Evolutionary conservation across 768 basidiomycete species (phyloP).

Genomic region (Leccinum boreale): DNA sequence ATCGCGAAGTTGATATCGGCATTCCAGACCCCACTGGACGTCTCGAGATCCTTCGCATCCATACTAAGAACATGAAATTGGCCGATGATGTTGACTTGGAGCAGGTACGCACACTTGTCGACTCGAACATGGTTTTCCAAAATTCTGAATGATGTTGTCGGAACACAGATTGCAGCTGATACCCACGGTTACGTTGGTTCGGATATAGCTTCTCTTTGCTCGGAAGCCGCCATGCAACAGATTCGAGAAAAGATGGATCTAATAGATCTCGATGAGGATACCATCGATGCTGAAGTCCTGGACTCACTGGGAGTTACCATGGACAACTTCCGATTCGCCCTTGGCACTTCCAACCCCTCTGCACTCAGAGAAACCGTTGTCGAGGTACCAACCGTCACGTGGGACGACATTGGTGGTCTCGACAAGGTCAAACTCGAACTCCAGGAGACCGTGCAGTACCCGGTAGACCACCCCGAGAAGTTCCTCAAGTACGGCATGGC

Average conservation of each 20-base stretch:
- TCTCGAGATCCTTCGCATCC: conserved; percentile 97
- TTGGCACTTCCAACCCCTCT: conserved; percentile 96
- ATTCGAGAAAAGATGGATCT: conserved; percentile 99
- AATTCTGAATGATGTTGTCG: conserved; percentile 6
- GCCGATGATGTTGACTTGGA: conserved; percentile 96
- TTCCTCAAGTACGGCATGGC: conserved; percentile 99
- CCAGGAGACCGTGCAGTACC: conserved; percentile 99
- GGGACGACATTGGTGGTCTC: conserved; percentile 99
- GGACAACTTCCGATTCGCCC: conserved; percentile 99
- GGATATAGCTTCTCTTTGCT: conserved; percentile 95
- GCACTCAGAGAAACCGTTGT: conserved; percentile 99
- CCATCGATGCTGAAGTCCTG: conserved; percentile 98
- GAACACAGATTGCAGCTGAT: conserved; percentile 86
- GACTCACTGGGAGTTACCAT: conserved; percentile 99
- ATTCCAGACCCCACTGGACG: conserved; percentile 99
- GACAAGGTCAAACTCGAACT: conserved; percentile 99
- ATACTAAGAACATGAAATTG: conserved; percentile 99
- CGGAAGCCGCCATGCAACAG: conserved; percentile 99
- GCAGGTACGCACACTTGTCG: conserved; percentile 47
- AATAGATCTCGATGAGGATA: conserved; percentile 94
- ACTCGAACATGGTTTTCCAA: background rate
- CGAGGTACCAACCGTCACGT: conserved; percentile 97
- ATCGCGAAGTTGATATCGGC: conserved; percentile 98
- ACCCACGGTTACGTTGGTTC: conserved; percentile 99
- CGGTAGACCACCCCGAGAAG: conserved; percentile 99